Evolutionary conservation across 768 basidiomycete species (phyloP).

Genomic region (Auricularia cornea): DNA sequence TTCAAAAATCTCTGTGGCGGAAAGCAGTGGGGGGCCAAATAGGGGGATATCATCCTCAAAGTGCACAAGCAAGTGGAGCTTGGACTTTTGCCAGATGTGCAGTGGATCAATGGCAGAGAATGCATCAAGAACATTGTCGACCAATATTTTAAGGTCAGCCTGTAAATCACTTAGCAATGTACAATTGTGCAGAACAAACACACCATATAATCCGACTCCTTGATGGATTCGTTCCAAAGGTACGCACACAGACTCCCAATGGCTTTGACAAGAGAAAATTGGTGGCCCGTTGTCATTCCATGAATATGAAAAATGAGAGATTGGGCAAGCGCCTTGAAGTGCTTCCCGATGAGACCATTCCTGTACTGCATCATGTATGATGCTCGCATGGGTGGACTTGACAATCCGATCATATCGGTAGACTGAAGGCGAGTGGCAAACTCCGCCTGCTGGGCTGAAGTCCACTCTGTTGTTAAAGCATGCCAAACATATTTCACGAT

Average conservation of each 20-base stretch:
- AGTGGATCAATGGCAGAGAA: background rate
- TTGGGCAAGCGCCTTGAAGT: conserved; percentile 33
- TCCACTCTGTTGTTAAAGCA: conserved; percentile 9
- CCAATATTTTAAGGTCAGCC: background rate
- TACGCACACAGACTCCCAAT: background rate
- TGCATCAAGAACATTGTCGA: background rate
- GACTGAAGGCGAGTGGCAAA: background rate
- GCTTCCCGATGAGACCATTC: conserved; percentile 34
- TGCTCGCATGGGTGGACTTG: conserved; percentile 26
- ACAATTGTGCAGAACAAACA: too few species aligned
- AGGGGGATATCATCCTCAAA: background rate
- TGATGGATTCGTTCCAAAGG: background rate
- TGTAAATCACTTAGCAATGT: background rate
- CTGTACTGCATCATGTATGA: conserved; percentile 37
- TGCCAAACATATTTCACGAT: conserved; percentile 20
- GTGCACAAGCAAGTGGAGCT: background rate
- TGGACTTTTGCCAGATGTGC: background rate
- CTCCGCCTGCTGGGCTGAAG: conserved; percentile 10
- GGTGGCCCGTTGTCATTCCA: conserved; percentile 15
- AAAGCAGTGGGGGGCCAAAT: background rate
- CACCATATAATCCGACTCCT: background rate
- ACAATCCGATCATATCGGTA: conserved; percentile 19
- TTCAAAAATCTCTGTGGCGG: background rate
- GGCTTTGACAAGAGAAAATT: too few species aligned
- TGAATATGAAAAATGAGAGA: conserved; percentile 28